Evolutionary conservation across 2,329 filamentous ascomycete genomes (phyloP).

Genomic region (Penicillium sp.): DNA sequence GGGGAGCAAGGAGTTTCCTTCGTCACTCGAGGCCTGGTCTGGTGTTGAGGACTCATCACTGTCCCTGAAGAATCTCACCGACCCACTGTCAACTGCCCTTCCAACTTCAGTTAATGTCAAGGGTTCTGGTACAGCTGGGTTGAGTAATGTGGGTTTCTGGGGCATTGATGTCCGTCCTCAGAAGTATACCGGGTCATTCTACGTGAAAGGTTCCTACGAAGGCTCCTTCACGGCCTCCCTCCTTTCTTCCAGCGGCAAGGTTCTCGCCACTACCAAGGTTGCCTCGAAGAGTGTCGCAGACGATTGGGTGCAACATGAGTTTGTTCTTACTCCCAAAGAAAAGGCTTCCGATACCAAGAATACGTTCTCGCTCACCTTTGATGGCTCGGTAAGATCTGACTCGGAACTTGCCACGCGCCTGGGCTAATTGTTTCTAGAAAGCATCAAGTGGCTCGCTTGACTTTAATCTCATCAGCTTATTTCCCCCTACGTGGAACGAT

Average conservation of each 20-base stretch:
- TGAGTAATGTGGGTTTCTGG: constrained; percentile 52
- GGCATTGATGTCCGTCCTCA: constrained; percentile 51
- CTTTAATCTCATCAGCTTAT: constrained; percentile 54
- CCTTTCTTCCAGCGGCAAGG: constrained; percentile 40
- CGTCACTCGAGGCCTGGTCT: constrained; percentile 31
- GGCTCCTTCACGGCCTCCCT: constrained; percentile 37
- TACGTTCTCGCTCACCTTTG: constrained; percentile 51
- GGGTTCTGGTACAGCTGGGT: constrained; percentile 44
- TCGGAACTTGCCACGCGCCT: fast-evolving
- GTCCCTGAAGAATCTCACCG: constrained; percentile 36
- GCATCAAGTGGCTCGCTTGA: constrained; percentile 43
- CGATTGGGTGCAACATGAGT: constrained; percentile 42
- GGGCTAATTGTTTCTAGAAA: constrained; percentile 20
- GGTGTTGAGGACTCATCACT: constrained; percentile 28
- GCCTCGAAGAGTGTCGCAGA: constrained; percentile 38
- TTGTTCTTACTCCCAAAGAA: constrained; percentile 25
- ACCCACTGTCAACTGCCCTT: constrained; percentile 47
- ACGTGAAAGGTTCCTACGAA: constrained; percentile 40
- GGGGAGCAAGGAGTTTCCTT: constrained; percentile 29
- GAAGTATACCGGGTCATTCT: constrained; percentile 52
- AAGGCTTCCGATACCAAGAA: constrained; percentile 45
- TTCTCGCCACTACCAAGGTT: constrained; percentile 29
- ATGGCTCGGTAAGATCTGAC: constrained; percentile 34
- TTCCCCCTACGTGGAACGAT: constrained; percentile 54
- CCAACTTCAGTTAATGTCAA: constrained; percentile 45